A percentile compares a stretch with the other conserved stretches of the same genome.
Evolutionary conservation across 1,284 basidiomycete species (phyloP).

Genomic region (Cryptococcus deneoformans): DNA sequence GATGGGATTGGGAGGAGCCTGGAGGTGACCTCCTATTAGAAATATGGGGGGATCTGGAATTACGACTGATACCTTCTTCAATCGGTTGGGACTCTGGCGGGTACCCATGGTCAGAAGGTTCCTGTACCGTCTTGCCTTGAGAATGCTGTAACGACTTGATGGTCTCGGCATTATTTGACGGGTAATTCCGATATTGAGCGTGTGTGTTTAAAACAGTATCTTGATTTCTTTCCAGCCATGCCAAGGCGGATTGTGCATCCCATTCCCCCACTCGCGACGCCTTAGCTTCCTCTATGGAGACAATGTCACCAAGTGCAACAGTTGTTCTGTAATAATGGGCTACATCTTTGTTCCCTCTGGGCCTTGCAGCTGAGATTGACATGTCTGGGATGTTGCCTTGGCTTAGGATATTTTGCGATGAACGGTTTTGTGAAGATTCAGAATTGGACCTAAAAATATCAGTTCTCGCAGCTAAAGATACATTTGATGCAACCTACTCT

Average conservation of each 20-base stretch:
- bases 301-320: constrained; percentile 13
- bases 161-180: too few relatives aligned
- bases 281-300: constrained; percentile 3
- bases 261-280: neutral
- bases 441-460: constrained; percentile 9
- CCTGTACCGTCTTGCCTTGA: too few relatives aligned
- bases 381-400: neutral
- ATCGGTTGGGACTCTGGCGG: too few relatives aligned
- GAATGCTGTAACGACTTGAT: too few relatives aligned
- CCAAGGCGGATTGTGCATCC: neutral
- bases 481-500: constrained; percentile 19
- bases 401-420: neutral
- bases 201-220: too few relatives aligned
- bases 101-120: too few relatives aligned
- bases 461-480: neutral
- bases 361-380: constrained; percentile 2
- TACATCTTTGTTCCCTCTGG: constrained; percentile 16
- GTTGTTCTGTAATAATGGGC: constrained; percentile 26
- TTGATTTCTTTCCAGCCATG: too few relatives aligned
- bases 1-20: too few relatives aligned
- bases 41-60: too few relatives aligned
- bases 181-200: too few relatives aligned
- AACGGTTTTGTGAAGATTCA: constrained; percentile 8
- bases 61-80: too few relatives aligned
- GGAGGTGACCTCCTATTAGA: too few relatives aligned